Conservation (phyloP, 139 green algal genomes). For the Coccomyxa sp. region DNA sequence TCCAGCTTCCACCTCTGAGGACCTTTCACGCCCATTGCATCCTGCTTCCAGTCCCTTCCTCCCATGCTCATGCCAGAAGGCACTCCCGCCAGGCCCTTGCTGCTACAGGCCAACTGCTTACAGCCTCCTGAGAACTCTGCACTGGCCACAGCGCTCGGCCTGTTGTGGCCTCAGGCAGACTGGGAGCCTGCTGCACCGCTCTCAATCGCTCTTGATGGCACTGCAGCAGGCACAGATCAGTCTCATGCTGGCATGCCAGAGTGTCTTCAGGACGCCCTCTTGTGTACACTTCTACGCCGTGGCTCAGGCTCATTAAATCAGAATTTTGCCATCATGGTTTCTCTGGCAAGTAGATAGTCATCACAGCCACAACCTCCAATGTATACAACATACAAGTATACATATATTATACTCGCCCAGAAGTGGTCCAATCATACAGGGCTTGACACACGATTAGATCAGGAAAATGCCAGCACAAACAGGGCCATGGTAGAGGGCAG, state of each 20-base stretch:
- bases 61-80: no score
- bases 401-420: background rate
- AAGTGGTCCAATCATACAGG: background rate
- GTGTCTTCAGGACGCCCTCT: background rate
- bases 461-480: no score
- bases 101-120: no score
- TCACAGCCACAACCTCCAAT: background rate
- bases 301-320: conserved; percentile 2
- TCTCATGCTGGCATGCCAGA: background rate
- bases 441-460: background rate
- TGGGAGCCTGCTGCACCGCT: no score
- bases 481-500: no score
- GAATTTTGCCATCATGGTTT: background rate
- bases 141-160: no score
- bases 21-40: no score
- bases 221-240: background rate
- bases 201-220: background rate
- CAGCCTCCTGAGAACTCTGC: no score
- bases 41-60: no score
- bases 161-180: background rate
- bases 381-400: background rate
- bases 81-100: no score
- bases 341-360: background rate
- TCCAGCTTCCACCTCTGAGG: no score
- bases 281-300: no score